Base-by-base conservation (phyloP, 352 stramenopile genomes). In the Globisporangium echinulatum region DNA sequence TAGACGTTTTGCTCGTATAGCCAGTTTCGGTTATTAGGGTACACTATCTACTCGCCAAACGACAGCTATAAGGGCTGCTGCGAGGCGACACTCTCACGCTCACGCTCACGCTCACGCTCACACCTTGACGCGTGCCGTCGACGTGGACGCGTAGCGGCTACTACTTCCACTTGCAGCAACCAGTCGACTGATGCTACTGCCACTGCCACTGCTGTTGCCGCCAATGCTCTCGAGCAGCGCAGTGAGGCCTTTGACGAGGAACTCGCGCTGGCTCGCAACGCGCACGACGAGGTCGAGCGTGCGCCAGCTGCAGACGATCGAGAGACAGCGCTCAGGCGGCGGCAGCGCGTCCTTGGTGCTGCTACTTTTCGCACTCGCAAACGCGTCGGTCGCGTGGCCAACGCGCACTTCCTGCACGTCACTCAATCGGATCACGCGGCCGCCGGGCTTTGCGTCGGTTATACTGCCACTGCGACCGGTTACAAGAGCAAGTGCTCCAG, bases 231-330 rank as follows among this genome's bases (percentile, higher is more conserved):
- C 11, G 7, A 56, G 5, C 7, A 54, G 25, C 10, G 3, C 33
- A 25, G 49, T 25, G 38, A 92, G 58, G 0, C 83, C 77, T 17
- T 70, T 59, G 44, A 77, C 66, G 48, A 92, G 58, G 43, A 87
- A 89, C 7, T 82, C 70, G 50, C 74, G 79, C 61, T 92, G 79
- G 10, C 51, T 68, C 15, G 61, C 36, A 15, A 67, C 62, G 44
- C 85, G 73, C 13, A 86, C 60, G 5, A 79, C 76, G 25, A 92
- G 47, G 40, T 90, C 79, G 19, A 92, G 69, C 7, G 80, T 87
- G 66, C 80, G 71, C 72, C 71, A 82, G 15, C 67, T 54, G n/a
- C 69, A 82, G 14, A 89, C 61, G 40, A 91, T 71, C 14, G 79
- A 90, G 17, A 90, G 49, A 49, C 82, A 92, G 37, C 75, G 58